phyloP scores from a whole-genome alignment of 805 yeast genomes.

The Candida boidinii region DNA sequence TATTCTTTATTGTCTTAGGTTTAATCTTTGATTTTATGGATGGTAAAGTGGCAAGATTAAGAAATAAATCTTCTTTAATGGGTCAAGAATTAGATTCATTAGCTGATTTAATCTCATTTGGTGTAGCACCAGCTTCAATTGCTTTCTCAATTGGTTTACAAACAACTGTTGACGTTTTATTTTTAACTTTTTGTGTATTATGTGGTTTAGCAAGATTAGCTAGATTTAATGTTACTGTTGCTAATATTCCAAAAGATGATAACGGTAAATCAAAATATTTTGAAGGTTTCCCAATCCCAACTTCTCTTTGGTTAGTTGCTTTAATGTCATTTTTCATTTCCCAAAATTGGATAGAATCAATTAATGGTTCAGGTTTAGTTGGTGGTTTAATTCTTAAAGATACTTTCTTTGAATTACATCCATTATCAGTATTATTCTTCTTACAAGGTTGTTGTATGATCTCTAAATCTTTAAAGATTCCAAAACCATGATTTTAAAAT shows the following conservation, averaged over 20 bases:
- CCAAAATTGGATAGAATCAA: conserved; percentile 30
- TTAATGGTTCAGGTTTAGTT: conserved; percentile 41
- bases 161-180: conserved; percentile 68
- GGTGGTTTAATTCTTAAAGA: conserved; percentile 53
- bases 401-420: conserved; percentile 65
- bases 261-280: conserved; percentile 84
- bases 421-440: conserved; percentile 52
- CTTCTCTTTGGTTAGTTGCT: conserved; percentile 66
- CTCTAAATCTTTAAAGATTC: conserved; percentile 82
- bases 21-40: conserved; percentile 94
- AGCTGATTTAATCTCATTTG: conserved; percentile 91
- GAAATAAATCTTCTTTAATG: conserved; percentile 86
- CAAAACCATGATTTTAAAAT: conserved; percentile 79
- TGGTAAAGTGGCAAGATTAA: conserved; percentile 92
- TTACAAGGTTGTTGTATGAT: conserved; percentile 87
- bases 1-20: conserved; percentile 80
- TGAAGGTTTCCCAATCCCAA: conserved; percentile 96
- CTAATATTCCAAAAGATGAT: conserved; percentile 83
- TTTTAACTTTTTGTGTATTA: conserved; percentile 76
- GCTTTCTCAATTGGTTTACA: conserved; percentile 90
- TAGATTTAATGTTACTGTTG: conserved; percentile 89
- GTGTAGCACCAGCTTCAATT: conserved; percentile 90
- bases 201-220: conserved; percentile 94
- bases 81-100: conserved; percentile 97
- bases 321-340: conserved; percentile 64